Percentiles rank a stretch among this genome's conserved stretches.
Evolutionary conservation across 352 stramenopile species (phyloP).

Genomic region (Salisapilia sapeloensis): DNA sequence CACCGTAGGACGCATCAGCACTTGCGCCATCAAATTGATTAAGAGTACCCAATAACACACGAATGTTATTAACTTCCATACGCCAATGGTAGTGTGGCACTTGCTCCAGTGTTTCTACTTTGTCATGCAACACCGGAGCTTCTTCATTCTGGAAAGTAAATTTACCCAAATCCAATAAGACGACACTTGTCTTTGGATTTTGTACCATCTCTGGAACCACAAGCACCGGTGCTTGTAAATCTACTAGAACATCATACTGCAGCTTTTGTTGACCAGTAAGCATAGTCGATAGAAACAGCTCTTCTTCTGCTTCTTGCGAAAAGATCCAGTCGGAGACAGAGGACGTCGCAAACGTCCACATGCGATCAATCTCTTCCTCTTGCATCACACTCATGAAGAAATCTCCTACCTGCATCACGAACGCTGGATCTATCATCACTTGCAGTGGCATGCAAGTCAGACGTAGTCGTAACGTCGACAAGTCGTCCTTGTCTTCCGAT

Average conservation of each 20-base stretch:
- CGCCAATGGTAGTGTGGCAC: slow-evolving; percentile 30
- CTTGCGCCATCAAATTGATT: slow-evolving; percentile 8
- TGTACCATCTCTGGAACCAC: slow-evolving; percentile 35
- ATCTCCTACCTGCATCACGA: slow-evolving; percentile 40
- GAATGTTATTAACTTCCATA: slow-evolving; percentile 36
- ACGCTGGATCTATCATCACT: slow-evolving; percentile 51
- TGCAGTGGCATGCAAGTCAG: slow-evolving; percentile 40
- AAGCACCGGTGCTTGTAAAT: slow-evolving; percentile 62
- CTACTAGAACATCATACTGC: slow-evolving; percentile 44
- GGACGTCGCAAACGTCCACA: slow-evolving; percentile 68
- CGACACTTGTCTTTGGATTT: slow-evolving; percentile 15
- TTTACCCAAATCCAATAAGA: slow-evolving; percentile 57
- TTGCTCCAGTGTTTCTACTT: slow-evolving; percentile 3
- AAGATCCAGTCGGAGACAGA: slow-evolving; percentile 74
- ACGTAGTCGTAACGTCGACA: slow-evolving; percentile 14
- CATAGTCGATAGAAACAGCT: slow-evolving; percentile 9
- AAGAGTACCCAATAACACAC: slow-evolving; percentile 29
- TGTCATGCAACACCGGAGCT: not conserved
- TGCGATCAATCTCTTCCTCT: slow-evolving; percentile 49
- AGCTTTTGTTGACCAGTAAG: slow-evolving; percentile 5
- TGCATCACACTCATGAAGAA: slow-evolving; percentile 58
- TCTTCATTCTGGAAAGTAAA: slow-evolving; percentile 40
- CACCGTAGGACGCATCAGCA: not conserved
- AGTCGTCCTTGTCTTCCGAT: slow-evolving; percentile 2
- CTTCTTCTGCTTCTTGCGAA: slow-evolving; percentile 29